phyloP scores from a whole-genome alignment of 768 basidiomycete genomes.

The Mycena epipterygia region DNA sequence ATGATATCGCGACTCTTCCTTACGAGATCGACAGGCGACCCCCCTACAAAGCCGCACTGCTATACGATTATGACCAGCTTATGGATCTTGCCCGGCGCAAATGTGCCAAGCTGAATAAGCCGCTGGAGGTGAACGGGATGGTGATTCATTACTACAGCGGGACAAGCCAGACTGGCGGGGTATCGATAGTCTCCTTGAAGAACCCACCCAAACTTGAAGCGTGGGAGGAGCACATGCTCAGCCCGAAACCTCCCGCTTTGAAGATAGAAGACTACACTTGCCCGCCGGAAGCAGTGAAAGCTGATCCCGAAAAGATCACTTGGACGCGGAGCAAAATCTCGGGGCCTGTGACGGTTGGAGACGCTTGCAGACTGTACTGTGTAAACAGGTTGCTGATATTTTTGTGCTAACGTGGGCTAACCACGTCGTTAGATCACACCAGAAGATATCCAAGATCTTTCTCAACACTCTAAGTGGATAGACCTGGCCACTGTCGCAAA shows the following conservation, averaged over 20 bases:
- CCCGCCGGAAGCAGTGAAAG: background rate
- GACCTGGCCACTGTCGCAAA: slow-evolving; percentile 12
- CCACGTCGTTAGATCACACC: no score
- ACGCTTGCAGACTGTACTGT: slow-evolving; percentile 23
- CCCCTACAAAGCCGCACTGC: background rate
- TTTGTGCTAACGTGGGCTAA: background rate
- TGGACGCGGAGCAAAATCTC: slow-evolving; percentile 8
- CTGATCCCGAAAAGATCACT: slow-evolving; percentile 3
- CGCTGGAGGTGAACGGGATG: background rate
- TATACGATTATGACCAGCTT: background rate
- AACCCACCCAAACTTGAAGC: background rate
- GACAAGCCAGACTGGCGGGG: background rate
- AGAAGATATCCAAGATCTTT: background rate
- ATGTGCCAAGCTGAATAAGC: background rate
- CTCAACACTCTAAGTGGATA: slow-evolving; percentile 3
- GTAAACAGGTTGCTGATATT: background rate
- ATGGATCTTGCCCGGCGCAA: background rate
- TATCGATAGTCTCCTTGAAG: background rate
- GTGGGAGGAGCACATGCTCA: background rate
- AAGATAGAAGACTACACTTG: background rate
- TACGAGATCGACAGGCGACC: background rate
- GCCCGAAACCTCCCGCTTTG: background rate
- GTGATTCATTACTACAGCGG: background rate
- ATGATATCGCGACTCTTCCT: background rate
- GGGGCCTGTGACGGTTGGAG: slow-evolving; percentile 10